Conservation (phyloP, 2,329 filamentous ascomycete genomes). For the Parastagonospora avenae region DNA sequence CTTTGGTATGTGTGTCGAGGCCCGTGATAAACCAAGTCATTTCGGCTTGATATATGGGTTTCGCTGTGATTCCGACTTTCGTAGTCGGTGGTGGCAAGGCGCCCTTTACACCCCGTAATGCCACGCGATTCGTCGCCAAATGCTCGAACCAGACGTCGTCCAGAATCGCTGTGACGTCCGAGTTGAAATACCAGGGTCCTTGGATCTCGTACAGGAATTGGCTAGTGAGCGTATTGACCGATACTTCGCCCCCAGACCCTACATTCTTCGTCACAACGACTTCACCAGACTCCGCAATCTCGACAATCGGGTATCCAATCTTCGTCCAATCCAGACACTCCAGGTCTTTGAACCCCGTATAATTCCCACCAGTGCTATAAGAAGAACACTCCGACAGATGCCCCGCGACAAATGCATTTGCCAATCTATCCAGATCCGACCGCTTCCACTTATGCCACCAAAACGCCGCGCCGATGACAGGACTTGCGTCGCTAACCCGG, state of each 20-base stretch:
- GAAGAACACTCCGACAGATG: conserved; percentile 53
- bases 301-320: conserved; percentile 40
- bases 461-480: conserved; percentile 50
- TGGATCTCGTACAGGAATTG: conserved; percentile 56
- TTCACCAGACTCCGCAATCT: conserved; percentile 32
- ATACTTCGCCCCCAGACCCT: conserved; percentile 44
- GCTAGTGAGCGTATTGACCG: conserved; percentile 57
- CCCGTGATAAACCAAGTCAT: conserved; percentile 53
- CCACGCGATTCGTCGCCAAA: conserved; percentile 55
- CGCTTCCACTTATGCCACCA: conserved; percentile 54
- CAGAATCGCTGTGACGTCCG: conserved; percentile 61
- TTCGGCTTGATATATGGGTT: conserved; percentile 54
- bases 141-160: conserved; percentile 59
- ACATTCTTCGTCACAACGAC: conserved; percentile 38
- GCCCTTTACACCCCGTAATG: conserved; percentile 52
- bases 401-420: conserved; percentile 52
- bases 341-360: conserved; percentile 50
- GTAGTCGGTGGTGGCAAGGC: conserved; percentile 40
- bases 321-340: conserved; percentile 38
- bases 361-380: conserved; percentile 53
- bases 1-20: conserved; percentile 52
- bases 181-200: conserved; percentile 61
- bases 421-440: conserved; percentile 47
- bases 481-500: conserved; percentile 51
- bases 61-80: conserved; percentile 53